These are phyloP conservation scores for Candida glucosophila DNA, from an alignment of 1,139 yeast genomes.

Conservation along the genomic window DNA sequence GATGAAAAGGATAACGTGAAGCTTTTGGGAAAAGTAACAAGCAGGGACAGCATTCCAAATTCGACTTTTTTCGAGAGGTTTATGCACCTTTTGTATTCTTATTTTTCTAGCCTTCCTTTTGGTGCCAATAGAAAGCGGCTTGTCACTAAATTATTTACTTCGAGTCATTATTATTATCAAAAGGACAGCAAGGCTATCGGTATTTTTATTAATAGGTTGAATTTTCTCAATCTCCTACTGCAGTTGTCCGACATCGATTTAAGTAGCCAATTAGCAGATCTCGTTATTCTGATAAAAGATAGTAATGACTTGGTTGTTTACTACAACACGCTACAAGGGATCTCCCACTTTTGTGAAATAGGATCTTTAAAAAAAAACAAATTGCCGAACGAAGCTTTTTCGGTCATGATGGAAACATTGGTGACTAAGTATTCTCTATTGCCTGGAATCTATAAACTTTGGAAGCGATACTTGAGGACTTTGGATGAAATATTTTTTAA, in stretches of 20 bases:
- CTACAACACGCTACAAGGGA: constrained; percentile 16
- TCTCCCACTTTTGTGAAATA: constrained; percentile 8
- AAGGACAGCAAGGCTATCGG: constrained; percentile 16
- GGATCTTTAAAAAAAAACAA: constrained; percentile 7
- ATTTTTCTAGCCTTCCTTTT: constrained; percentile 21
- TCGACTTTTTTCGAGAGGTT: constrained; percentile 30
- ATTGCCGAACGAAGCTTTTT: constrained; percentile 16
- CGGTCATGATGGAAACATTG: constrained; percentile 9
- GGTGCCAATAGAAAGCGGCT: constrained; percentile 22
- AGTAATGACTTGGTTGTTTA: constrained; percentile 19
- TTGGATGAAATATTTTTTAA: constrained; percentile 1
- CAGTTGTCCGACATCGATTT: constrained; percentile 30
- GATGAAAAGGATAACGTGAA: constrained; percentile 24
- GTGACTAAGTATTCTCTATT: constrained; percentile 7
- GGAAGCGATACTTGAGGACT: constrained; percentile 7
- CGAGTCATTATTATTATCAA: constrained; percentile 26
- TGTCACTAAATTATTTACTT: constrained; percentile 28
- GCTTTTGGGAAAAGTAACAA: constrained; percentile 15
- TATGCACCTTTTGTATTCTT: constrained; percentile 26
- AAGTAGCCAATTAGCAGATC: constrained; percentile 18
- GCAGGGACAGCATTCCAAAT: constrained; percentile 26
- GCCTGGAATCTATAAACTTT: constrained; percentile 13
- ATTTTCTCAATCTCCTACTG: constrained; percentile 24
- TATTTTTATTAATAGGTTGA: constrained; percentile 31
- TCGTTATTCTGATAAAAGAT: constrained; percentile 15